Base-by-base conservation (phyloP, 768 basidiomycete genomes). In the Lactarius sanguifluus region DNA sequence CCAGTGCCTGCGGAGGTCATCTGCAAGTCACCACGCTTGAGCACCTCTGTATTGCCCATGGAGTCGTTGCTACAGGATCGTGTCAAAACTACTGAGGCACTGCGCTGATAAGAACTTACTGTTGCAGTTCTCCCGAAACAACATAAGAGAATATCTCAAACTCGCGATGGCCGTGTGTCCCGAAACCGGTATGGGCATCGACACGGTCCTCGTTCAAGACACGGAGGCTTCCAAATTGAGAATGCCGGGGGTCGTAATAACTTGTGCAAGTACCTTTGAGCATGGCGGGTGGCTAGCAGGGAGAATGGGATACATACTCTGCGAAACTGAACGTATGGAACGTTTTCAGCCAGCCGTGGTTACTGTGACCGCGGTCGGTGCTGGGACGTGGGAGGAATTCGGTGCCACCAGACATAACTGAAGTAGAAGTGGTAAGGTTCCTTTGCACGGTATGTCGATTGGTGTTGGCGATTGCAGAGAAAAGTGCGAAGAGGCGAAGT, bases 131-230 rank as follows among this genome's bases (percentile, higher is more conserved):
- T 2, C 93, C 93, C 13, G 80, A 76, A 47, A 96, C 85, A 62
- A 96, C 81, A 73, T 96, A 96, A 1, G 88, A 90, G 78, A 95
- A 96, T 69, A 96, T 97, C 72, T 96, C 94, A 71, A 91, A 94
- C 74, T 92, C 89, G 50, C 86, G 81, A 72, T 96, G 93, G 3
- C 84, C 82, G 76, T 94, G 92, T 0, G 87, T 90, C 3, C 92
- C 94, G 71, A 98, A 98, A 0, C 96, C 96, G 16, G 85, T 88
- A 20, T 77, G 73, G 7, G 92, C 78, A 3, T 82, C 83, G 50
- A 96, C 92, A 36, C 93, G 87, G 71, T 94, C 93, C 76, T 97
- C 95, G 78, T 97, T 97, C 76, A 97, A 87, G 47, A 98, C 92
- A 10, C 95, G 85, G 1, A 98, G 83, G 18, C 84, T 72, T 2